Evolutionary conservation across 108 stramenopile genomes (phyloP).

Genomic region (Schizochytrium sp.): DNA sequence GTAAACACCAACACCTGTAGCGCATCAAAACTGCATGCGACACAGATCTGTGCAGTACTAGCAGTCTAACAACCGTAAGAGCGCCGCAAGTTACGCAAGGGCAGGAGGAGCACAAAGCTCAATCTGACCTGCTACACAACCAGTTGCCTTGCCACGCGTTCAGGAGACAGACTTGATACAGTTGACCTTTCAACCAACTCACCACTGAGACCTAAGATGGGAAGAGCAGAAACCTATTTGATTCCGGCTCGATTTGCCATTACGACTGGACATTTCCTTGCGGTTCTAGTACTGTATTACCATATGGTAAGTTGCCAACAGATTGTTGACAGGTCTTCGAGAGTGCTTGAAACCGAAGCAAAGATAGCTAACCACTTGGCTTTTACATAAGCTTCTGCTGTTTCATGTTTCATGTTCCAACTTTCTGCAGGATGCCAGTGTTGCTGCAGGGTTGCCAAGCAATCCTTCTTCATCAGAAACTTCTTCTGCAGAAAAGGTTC

Average conservation of each 20-base stretch:
- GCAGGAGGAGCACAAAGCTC: too few relatives aligned
- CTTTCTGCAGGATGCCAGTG: background rate
- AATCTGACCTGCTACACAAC: too few relatives aligned
- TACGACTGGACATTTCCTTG: conserved; percentile 45
- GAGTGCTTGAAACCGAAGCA: background rate
- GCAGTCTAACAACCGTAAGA: too few relatives aligned
- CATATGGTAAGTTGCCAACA: conserved; percentile 21
- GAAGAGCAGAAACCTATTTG: conserved; percentile 38
- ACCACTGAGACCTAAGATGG: background rate
- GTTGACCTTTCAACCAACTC: background rate
- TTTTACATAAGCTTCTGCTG: too few relatives aligned
- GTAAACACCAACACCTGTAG: too few relatives aligned
- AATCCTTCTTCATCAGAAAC: background rate
- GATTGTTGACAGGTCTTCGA: background rate
- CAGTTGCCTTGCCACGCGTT: too few relatives aligned
- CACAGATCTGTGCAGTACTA: too few relatives aligned
- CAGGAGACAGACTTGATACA: too few relatives aligned
- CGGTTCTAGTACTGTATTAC: conserved; percentile 34
- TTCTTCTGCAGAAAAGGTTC: background rate
- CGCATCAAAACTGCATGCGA: too few relatives aligned
- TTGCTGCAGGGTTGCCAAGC: background rate
- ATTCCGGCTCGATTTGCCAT: conserved; percentile 54
- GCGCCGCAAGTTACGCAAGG: too few relatives aligned
- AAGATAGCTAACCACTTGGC: too few relatives aligned
- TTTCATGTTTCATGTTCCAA: background rate